phyloP scores from a whole-genome alignment of 2,329 filamentous ascomycete genomes.

The Escovopsis sp. region DNA sequence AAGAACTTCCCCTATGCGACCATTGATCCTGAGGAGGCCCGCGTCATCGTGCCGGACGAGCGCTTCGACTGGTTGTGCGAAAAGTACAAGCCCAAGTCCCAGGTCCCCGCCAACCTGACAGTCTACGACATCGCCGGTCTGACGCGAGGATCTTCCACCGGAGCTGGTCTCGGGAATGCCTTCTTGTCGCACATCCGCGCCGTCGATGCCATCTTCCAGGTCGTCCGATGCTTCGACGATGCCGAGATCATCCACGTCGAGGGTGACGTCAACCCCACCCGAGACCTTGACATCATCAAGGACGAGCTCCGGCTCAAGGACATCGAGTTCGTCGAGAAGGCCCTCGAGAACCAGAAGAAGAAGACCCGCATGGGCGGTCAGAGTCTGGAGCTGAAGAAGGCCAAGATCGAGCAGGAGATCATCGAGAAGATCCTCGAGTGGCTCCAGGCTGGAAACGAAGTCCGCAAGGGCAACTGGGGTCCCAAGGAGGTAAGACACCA shows the following conservation, averaged over 20 bases:
- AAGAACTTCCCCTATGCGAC: conserved; percentile 98
- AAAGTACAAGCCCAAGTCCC: conserved; percentile 95
- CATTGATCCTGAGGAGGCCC: conserved; percentile 96
- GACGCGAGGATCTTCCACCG: conserved; percentile 88
- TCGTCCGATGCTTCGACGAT: conserved; percentile 94
- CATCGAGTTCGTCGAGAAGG: conserved; percentile 96
- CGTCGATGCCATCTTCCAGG: conserved; percentile 95
- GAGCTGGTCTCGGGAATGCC: conserved; percentile 91
- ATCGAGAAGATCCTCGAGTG: conserved; percentile 79
- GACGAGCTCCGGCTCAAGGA: conserved; percentile 96
- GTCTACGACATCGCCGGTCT: conserved; percentile 98
- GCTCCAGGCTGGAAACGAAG: conserved; percentile 80
- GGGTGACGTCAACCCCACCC: conserved; percentile 89
- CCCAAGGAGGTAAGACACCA: conserved; percentile 77
- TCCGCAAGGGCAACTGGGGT: conserved; percentile 77
- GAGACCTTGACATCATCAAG: conserved; percentile 91
- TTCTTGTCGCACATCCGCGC: conserved; percentile 98
- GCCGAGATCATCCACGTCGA: conserved; percentile 99
- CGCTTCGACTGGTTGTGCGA: conserved; percentile 91
- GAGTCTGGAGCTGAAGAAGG: conserved; percentile 93
- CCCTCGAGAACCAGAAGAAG: conserved; percentile 81
- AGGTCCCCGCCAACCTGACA: conserved; percentile 92
- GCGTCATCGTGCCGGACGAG: conserved; percentile 91
- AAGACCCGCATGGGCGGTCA: conserved; percentile 90
- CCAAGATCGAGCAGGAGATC: conserved; percentile 84